Conservation (phyloP, 192 early-diverging fungal genomes). For the Geranomyces variabilis region DNA sequence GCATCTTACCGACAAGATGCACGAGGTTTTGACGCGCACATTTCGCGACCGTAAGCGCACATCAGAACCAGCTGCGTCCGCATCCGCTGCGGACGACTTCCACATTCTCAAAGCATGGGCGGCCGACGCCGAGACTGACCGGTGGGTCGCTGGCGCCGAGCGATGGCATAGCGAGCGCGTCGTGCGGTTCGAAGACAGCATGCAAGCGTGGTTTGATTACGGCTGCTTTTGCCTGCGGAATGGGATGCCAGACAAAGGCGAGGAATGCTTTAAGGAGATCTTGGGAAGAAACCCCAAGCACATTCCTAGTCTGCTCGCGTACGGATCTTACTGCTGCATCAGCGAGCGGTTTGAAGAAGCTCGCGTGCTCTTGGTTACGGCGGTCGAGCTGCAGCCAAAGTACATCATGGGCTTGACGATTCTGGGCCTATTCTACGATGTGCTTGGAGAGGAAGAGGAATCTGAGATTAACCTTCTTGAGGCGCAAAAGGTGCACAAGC, state of each 20-base stretch:
- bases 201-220: slow-evolving; percentile 65
- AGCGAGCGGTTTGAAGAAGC: slow-evolving; percentile 57
- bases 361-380: slow-evolving; percentile 54
- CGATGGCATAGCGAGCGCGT: slow-evolving; percentile 59
- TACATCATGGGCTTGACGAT: slow-evolving; percentile 49
- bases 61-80: slow-evolving; percentile 39
- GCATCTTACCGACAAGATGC: slow-evolving; percentile 62
- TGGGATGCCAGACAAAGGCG: slow-evolving; percentile 44
- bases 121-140: slow-evolving; percentile 51
- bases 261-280: slow-evolving; percentile 62
- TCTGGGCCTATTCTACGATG: slow-evolving; percentile 56
- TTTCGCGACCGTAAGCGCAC: slow-evolving; percentile 40
- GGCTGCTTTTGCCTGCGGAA: slow-evolving; percentile 58
- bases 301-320: slow-evolving; percentile 57
- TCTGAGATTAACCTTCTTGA: slow-evolving; percentile 47
- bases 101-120: slow-evolving; percentile 54
- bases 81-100: slow-evolving; percentile 45
- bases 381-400: slow-evolving; percentile 53
- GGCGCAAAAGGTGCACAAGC: slow-evolving; percentile 42
- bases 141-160: slow-evolving; percentile 39
- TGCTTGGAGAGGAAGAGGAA: slow-evolving; percentile 58
- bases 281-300: slow-evolving; percentile 55
- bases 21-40: slow-evolving; percentile 50
- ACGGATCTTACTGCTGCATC: slow-evolving; percentile 49
- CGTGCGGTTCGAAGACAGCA: slow-evolving; percentile 60